phyloP scores from a whole-genome alignment of 2,329 filamentous ascomycete genomes.

The Colletotrichum liriopes region DNA sequence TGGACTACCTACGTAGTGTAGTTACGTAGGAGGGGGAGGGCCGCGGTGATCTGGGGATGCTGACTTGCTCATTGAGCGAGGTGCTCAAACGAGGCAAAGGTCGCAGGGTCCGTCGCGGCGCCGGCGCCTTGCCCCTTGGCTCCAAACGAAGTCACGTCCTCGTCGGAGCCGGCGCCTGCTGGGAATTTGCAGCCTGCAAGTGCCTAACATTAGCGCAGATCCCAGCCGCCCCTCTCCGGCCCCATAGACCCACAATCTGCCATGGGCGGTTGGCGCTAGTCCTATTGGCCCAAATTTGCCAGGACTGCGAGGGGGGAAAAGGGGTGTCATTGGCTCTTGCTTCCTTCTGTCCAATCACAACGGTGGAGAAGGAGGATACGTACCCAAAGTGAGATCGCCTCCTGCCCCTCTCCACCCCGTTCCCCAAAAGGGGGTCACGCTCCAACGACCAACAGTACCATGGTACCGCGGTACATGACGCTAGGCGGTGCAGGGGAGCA shows the following conservation, averaged over 20 bases:
- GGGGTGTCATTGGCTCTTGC: constrained; percentile 2
- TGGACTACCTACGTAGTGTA: background rate
- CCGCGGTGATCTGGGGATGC: constrained; percentile 16
- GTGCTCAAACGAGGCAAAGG: background rate
- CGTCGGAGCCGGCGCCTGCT: constrained; percentile 31
- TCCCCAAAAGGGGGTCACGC: constrained; percentile 6
- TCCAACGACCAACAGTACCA: constrained; percentile 11
- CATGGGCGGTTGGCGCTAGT: no score
- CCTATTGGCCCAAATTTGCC: constrained; percentile 8
- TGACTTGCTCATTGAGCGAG: background rate
- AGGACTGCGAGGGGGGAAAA: background rate
- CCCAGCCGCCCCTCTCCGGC: constrained; percentile 26
- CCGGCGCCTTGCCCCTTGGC: background rate
- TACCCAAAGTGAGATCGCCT: constrained; percentile 20
- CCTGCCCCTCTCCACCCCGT: constrained; percentile 15
- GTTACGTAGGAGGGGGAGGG: background rate
- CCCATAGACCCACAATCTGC: background rate
- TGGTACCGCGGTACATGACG: background rate
- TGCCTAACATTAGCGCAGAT: constrained; percentile 41
- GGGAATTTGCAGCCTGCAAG: constrained; percentile 8
- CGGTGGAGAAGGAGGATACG: background rate
- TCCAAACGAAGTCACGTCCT: constrained; percentile 1
- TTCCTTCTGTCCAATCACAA: background rate
- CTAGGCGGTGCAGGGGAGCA: background rate
- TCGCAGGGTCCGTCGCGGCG: background rate